Base-by-base conservation (phyloP, 2,329 filamentous ascomycete genomes). In the Cyphellophora europaea region DNA sequence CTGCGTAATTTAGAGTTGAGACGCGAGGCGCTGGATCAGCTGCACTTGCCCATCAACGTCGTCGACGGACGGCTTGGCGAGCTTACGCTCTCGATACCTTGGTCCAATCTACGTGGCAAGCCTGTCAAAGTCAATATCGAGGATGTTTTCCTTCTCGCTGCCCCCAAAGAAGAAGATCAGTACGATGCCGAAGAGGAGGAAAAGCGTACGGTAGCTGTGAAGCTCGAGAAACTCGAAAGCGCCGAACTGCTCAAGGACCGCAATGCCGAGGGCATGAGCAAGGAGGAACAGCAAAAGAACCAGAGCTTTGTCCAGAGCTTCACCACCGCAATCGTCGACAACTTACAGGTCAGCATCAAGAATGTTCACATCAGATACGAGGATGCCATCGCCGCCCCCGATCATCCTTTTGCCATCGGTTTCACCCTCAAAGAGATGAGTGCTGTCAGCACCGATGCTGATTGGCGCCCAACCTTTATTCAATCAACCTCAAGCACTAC, bases 321-420 rank as follows among this genome's bases (percentile, higher is more conserved):
- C 48, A 79, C 89, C 31, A 94, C 89, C 23, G 94, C 94, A 50
- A 93, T 99, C 53, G 86, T 96, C 54, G 91, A 98, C 69, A 99
- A 99, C 53, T 70, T 99, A 27, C 91, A 99, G 59, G 85, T 98
- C 50, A 91, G 83, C 15, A 79, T 99, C 59, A 96, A 94, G 69
- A 98, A 96, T 56, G 94, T 99, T 41, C 91, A 99, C 58, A 76
- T 98, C 45, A 84, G 91, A 50, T 99, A 98, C 61, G 91, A 99
- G 61, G 91, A 99, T 61, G 88, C 89, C 11, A 86, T 98, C 51
- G 93, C 91, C 13, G 84, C 88, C 6, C 88, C 89, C 0, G 88
- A 87, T 1, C 91, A 98, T 56, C 89, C 93, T 0, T 98, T 98
- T 51, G 86, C 91, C 4, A 73, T 93, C 5, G 91, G 93, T 32